Percentiles rank a stretch among this genome's conserved stretches.
Evolutionary conservation across 2,329 filamentous ascomycete genomes (phyloP).

Genomic region (Colletotrichum sp.): DNA sequence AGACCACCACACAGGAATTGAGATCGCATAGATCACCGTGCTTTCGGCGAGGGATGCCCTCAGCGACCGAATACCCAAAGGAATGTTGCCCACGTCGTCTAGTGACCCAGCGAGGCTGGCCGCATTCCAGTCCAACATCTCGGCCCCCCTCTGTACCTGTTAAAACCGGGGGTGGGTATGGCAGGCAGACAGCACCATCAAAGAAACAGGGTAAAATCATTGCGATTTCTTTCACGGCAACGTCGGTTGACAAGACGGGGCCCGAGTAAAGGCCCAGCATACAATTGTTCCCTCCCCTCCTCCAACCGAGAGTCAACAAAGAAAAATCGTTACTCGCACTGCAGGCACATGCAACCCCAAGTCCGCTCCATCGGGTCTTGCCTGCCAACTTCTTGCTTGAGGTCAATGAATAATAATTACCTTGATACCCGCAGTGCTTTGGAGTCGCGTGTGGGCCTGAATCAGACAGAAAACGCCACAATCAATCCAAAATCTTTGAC

Average conservation of each 20-base stretch:
- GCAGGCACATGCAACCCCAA: background rate
- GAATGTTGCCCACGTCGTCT: conserved; percentile 19
- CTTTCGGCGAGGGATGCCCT: conserved; percentile 15
- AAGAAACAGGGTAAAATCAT: background rate
- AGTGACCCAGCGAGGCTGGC: conserved; percentile 17
- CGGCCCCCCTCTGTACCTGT: background rate
- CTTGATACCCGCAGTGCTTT: background rate
- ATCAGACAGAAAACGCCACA: background rate
- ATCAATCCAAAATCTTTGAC: background rate
- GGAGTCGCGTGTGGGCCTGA: background rate
- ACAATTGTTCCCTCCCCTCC: conserved; percentile 1
- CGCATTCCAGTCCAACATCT: conserved; percentile 17
- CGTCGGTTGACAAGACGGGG: conserved; percentile 2
- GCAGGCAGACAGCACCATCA: background rate
- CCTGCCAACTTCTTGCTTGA: background rate
- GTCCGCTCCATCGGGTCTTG: background rate
- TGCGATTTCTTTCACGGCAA: background rate
- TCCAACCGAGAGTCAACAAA: conserved; percentile 4
- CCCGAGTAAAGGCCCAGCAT: background rate
- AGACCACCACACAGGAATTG: conserved; percentile 15
- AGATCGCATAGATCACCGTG: conserved; percentile 15
- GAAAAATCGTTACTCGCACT: background rate
- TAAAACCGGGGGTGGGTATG: conserved; percentile 3
- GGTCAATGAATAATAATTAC: background rate
- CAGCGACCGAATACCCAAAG: conserved; percentile 5